Conservation (phyloP, 1,139 yeast genomes). For the Saccharomycopsis crataegensis region DNA sequence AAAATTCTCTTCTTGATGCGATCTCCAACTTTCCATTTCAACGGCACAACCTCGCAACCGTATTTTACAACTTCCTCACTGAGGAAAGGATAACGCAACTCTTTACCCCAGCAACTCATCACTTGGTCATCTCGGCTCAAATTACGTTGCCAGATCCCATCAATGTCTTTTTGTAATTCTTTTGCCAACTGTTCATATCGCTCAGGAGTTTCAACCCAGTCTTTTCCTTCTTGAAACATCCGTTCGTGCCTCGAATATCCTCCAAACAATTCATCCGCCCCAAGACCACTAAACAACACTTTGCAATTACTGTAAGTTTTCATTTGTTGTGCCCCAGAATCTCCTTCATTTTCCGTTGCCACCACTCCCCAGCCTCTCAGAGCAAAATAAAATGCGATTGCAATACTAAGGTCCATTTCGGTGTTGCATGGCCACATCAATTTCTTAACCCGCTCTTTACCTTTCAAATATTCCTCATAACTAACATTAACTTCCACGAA, state of each 20-base stretch:
- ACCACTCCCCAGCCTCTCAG: constrained; percentile 44
- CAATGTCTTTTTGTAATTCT: constrained; percentile 65
- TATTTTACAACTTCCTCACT: constrained; percentile 54
- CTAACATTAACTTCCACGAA: constrained; percentile 66
- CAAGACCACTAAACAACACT: constrained; percentile 86
- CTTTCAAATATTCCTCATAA: constrained; percentile 53
- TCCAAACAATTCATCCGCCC: constrained; percentile 93
- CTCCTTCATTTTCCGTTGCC: constrained; percentile 16
- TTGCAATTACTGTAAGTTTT: constrained; percentile 40
- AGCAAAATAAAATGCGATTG: constrained; percentile 91
- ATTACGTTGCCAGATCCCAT: constrained; percentile 68
- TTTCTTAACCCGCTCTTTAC: constrained; percentile 45
- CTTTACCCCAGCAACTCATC: constrained; percentile 80
- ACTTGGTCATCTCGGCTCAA: constrained; percentile 90
- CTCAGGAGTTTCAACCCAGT: constrained; percentile 21
- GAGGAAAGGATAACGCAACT: constrained; percentile 80
- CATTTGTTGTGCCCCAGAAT: not conserved
- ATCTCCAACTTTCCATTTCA: constrained; percentile 39
- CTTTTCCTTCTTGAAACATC: constrained; percentile 19
- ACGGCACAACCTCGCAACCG: constrained; percentile 42
- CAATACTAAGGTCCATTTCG: constrained; percentile 93
- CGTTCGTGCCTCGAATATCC: constrained; percentile 80
- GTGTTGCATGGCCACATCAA: constrained; percentile 80
- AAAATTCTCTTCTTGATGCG: constrained; percentile 51
- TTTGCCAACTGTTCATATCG: constrained; percentile 33